Evolutionary conservation across 2,329 filamentous ascomycete genomes (phyloP), one percentile per base, ranked within the genome.

Genomic region (Pseudogymnoascus sp.): DNA sequence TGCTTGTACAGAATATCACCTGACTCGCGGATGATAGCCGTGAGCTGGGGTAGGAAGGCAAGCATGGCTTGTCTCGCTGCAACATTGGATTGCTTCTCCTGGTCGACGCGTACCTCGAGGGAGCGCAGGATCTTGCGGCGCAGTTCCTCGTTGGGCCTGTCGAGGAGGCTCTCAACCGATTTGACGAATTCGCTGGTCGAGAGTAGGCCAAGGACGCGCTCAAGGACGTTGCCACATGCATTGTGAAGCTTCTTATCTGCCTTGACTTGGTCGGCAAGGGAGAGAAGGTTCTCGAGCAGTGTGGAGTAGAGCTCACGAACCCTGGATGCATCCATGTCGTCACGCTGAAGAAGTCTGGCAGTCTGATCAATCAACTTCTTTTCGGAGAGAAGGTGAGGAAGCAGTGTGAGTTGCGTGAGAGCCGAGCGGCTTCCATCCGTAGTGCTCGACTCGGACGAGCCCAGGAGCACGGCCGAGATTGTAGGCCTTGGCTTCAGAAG

Each of bases 161-260:
- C 84, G 37, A 97, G 84, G 31, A 99, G 81, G 28, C 86, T 85
- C 72, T 96, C 90, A 42, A 96, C 88, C 8, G 92, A 90, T 73
- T 91, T 90, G 74, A 97, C 86, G 74, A 97, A 95, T 75, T 97
- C 91, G 61, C 86, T 82, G 2, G 93, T 92, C 0, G 93, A 93
- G 43, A 96, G 81, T 5, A 97, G 83, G 66, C 90, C 88, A 60
- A 99, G 82, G n/a, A 96, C 79, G 66, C 89, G 88, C 16, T 89
- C 86, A 59, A 97, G 81, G 1, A 91, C 84, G 63, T 89, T 85
- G 40, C 89, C 88, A 70, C 84, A 87, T 60, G 81, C 80, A 70
- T 71, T 77, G 69, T 87, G 82, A 8, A 88, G 75, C 38, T 74
- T 71, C 73, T 84, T 82, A 69, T 82, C 79, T 28, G 76, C 69